phyloP scores from a whole-genome alignment of 371 early-diverging fungal species.

The Cladochytrium tenue region DNA sequence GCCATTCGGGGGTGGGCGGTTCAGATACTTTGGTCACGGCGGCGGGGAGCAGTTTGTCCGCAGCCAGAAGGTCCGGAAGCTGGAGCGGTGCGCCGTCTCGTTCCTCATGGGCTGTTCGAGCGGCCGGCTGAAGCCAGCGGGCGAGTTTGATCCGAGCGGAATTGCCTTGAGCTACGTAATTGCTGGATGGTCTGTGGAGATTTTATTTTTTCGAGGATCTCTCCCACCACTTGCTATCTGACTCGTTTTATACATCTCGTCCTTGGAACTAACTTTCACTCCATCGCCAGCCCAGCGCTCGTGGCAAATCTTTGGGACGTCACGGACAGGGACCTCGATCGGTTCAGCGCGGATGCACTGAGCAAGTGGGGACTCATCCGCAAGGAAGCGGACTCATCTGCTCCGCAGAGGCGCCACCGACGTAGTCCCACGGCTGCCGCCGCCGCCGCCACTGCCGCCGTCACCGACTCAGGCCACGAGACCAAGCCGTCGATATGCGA shows the following conservation, averaged over 20 bases:
- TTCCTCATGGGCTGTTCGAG: conserved; percentile 92
- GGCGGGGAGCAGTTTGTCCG: conserved; percentile 87
- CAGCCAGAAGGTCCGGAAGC: conserved; percentile 63
- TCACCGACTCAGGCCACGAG: not conserved
- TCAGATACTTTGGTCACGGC: conserved; percentile 97
- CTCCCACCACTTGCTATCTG: no score
- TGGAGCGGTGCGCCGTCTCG: conserved; percentile 71
- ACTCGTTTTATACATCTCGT: not conserved
- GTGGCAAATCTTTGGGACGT: conserved; percentile 99
- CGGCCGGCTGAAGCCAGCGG: conserved; percentile 67
- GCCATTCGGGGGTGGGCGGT: not conserved
- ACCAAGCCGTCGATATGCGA: conserved; percentile 29
- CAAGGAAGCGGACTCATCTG: conserved; percentile 22
- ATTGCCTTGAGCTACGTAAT: conserved; percentile 76
- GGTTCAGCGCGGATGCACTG: conserved; percentile 73
- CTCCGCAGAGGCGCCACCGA: conserved; percentile 1
- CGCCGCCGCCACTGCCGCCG: not conserved
- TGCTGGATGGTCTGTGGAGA: conserved; percentile 63
- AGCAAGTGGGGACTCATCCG: conserved; percentile 68
- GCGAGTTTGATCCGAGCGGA: conserved; percentile 87
- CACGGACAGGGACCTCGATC: conserved; percentile 97
- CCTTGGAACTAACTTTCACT: not conserved
- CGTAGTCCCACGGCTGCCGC: not conserved
- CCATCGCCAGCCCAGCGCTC: conserved; percentile 69
- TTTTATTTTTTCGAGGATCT: not conserved